Base-by-base conservation (phyloP, 129 eudicot species). In the Rutidosis leptorrhynchoides region DNA sequence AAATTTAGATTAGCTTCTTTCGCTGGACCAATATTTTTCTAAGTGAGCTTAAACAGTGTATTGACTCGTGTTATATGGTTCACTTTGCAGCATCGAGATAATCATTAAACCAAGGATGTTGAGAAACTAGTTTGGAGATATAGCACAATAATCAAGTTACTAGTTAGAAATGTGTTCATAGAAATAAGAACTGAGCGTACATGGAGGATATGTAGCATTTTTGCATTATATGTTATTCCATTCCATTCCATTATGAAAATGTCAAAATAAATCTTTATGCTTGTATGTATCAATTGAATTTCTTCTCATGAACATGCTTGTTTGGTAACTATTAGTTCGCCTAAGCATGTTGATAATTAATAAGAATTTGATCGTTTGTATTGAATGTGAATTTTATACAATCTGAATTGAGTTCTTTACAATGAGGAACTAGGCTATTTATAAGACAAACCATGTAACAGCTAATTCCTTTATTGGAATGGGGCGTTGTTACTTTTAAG, bases 41-140 rank as follows among this genome's bases (percentile, higher is more conserved):
- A 11, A 16, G 45, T 20, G 10, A 17, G 28, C 42, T 45, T 65
- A 8, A 65, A 25, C 28, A 45, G 11, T n/a, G 7, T 37, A 57
- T 17, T 73, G 22, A 73, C 35, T 2, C 26, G 11, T 32, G n/a
- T 24, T 72, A 25, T 12, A 17, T 63, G 23, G 29, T 65, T 65
- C 54, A 24, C 48, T 29, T 22, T 66, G 73, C 79, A 66, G 68
- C 73, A 19, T 66, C 62, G 73, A 74, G 20, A 74, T 16, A 5
- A 58, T 74, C 74, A 23, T 67, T 74, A 67, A 63, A 67, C 19
- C 17, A 59, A 69, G 71, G 71, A 43, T 8, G 28, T 21, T 22
- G 35, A 48, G 56, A 57, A 69, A 55, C 67, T 33, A 69, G 35
- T 27, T 62, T n/a, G n/a, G n/a, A n/a, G n/a, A n/a, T n/a, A n/a